These are phyloP conservation scores for Strobilomyces echinocephalus DNA, from an alignment of 768 basidiomycete genomes.

Conservation along the genomic window DNA sequence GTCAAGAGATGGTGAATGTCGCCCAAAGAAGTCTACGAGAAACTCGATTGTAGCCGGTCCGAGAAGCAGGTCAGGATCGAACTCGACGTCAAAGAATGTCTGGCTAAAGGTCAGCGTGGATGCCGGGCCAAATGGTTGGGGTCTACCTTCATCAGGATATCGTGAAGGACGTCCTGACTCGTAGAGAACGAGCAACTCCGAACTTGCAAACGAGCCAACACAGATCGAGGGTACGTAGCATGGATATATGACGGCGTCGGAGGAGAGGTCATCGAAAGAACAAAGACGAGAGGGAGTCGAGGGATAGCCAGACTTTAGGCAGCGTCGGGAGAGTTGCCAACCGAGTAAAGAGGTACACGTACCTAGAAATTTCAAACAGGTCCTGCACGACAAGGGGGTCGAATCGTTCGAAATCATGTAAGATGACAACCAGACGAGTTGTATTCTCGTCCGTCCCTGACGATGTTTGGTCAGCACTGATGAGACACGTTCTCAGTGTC, in stretches of 20 bases:
- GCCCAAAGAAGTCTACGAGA: constrained; percentile 51
- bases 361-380: constrained; percentile 71
- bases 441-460: constrained; percentile 15
- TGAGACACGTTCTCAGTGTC: not conserved
- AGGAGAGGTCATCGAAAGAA: constrained; percentile 58
- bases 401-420: constrained; percentile 75
- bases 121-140: not conserved
- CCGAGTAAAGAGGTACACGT: constrained; percentile 1
- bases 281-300: constrained; percentile 57
- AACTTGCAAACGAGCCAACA: constrained; percentile 53
- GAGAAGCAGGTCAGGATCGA: constrained; percentile 56
- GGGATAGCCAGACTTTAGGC: constrained; percentile 46
- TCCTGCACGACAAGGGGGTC: constrained; percentile 61
- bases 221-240: constrained; percentile 53
- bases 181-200: constrained; percentile 47
- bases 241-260: constrained; percentile 54
- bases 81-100: constrained; percentile 62
- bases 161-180: constrained; percentile 45
- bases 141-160: constrained; percentile 50
- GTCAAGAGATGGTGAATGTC: constrained; percentile 56
- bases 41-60: constrained; percentile 55
- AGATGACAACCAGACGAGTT: constrained; percentile 49
- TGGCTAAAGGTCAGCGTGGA: constrained; percentile 19
- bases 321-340: not conserved
- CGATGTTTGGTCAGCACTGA: not conserved